Evolutionary conservation across 805 yeast genomes (phyloP).

Genomic region (Hanseniaspora occidentalis): DNA sequence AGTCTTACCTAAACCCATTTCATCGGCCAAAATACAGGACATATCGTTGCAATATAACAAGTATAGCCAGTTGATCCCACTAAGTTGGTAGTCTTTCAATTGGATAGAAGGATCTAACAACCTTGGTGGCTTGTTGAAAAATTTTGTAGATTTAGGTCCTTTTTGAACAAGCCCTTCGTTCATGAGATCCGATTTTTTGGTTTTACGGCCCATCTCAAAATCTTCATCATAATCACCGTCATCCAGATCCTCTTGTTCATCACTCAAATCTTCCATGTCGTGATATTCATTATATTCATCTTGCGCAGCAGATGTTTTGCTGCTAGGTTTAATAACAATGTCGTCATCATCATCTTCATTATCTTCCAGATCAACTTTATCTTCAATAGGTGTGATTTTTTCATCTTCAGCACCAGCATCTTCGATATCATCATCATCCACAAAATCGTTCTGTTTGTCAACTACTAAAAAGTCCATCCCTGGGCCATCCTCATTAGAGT

Average conservation of each 20-base stretch:
- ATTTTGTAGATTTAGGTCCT: constrained; percentile 19
- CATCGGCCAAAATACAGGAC: constrained; percentile 94
- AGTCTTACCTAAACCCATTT: constrained; percentile 97
- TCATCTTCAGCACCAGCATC: constrained; percentile 14
- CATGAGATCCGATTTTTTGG: neutral
- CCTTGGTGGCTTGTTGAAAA: constrained; percentile 61
- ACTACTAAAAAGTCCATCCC: constrained; percentile 19
- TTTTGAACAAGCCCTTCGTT: constrained; percentile 8
- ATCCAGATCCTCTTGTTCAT: constrained; percentile 4
- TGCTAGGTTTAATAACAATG: constrained; percentile 12
- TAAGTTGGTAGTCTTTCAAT: constrained; percentile 84
- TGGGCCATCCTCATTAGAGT: constrained; percentile 25
- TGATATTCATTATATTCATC: constrained; percentile 2
- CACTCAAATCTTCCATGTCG: constrained; percentile 12
- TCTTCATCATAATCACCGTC: constrained; percentile 10
- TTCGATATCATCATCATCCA: constrained; percentile 18
- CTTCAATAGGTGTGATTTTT: constrained; percentile 6
- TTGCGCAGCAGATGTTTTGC: neutral
- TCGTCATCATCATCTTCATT: constrained; percentile 20
- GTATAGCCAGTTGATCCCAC: constrained; percentile 91
- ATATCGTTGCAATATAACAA: constrained; percentile 63
- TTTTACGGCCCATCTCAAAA: constrained; percentile 15
- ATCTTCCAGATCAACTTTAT: constrained; percentile 14
- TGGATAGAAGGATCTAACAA: constrained; percentile 49
- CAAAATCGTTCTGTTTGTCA: constrained; percentile 10